A percentile compares a stretch with the other conserved stretches of the same genome.
Evolutionary conservation across 2,329 filamentous ascomycete species (phyloP).

Genomic region (Penicillium psychrosexuale): DNA sequence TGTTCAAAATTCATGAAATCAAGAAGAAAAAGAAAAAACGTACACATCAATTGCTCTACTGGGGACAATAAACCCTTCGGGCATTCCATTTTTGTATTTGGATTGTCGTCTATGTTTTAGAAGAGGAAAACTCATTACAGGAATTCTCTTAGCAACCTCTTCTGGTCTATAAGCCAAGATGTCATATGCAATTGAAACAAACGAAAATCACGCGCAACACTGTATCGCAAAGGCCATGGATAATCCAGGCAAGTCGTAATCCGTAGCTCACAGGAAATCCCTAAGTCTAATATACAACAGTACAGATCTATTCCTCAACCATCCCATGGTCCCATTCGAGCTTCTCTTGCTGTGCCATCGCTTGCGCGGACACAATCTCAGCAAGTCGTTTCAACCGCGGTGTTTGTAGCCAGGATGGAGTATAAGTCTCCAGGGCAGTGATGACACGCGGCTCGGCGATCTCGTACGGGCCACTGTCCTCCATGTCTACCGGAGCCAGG

Average conservation of each 20-base stretch:
- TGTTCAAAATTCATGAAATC: background rate
- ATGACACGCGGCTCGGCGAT: constrained; percentile 96
- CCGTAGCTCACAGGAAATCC: constrained; percentile 25
- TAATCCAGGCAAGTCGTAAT: constrained; percentile 25
- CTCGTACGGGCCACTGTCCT: constrained; percentile 96
- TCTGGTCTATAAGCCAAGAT: constrained; percentile 8
- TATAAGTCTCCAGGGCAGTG: constrained; percentile 95
- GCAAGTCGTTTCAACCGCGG: constrained; percentile 90
- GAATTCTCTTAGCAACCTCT: background rate
- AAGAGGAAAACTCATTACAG: background rate
- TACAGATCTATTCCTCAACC: constrained; percentile 25
- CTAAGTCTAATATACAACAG: constrained; percentile 27
- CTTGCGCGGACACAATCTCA: constrained; percentile 97
- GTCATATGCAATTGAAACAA: constrained; percentile 13
- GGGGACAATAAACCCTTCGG: background rate
- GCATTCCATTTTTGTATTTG: background rate
- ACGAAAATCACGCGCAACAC: constrained; percentile 23
- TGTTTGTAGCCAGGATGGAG: constrained; percentile 96
- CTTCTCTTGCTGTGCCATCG: constrained; percentile 92
- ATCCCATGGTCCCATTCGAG: constrained; percentile 51
- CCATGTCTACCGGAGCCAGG: constrained; percentile 94
- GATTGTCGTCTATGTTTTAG: background rate
- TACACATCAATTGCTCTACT: background rate
- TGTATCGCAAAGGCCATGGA: constrained; percentile 22
- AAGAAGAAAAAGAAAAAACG: background rate